These are phyloP conservation scores for Polygonum aviculare DNA, from an alignment of 148 eudicot species.

Conservation along the genomic window DNA sequence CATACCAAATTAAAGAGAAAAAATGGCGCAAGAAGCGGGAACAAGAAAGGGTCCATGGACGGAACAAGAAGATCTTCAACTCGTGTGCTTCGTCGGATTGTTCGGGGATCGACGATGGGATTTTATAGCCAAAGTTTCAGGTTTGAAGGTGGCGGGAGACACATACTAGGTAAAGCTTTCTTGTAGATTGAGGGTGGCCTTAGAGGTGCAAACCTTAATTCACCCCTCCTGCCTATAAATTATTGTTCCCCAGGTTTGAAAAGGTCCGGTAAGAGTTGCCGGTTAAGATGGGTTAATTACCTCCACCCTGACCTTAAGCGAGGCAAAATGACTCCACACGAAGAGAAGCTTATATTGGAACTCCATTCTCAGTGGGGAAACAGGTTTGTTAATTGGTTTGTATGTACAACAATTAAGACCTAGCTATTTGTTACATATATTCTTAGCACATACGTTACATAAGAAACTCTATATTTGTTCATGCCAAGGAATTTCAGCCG, in stretches of 20 bases:
- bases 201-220: constrained; percentile 20
- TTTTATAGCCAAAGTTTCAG: constrained; percentile 99
- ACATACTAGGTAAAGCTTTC: constrained; percentile 58
- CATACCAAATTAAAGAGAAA: not conserved
- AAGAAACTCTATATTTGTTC: too few relatives aligned
- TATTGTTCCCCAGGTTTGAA: constrained; percentile 58
- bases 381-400: constrained; percentile 44
- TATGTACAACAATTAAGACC: too few relatives aligned
- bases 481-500: too few relatives aligned
- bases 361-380: constrained; percentile 91
- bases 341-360: constrained; percentile 72
- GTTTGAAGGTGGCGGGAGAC: constrained; percentile 99
- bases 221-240: constrained; percentile 14
- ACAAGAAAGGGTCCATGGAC: constrained; percentile 92
- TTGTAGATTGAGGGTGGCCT: constrained; percentile 30
- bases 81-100: constrained; percentile 74
- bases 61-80: constrained; percentile 83
- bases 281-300: constrained; percentile 95
- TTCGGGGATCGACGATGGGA: constrained; percentile 98
- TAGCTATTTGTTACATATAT: too few relatives aligned
- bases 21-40: constrained; percentile 42
- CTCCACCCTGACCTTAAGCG: constrained; percentile 83
- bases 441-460: too few relatives aligned
- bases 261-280: constrained; percentile 95
- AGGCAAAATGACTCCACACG: constrained; percentile 82